A percentile compares a stretch with the other conserved stretches of the same genome.
These are phyloP conservation scores for Leccinum subtestaceum DNA, from an alignment of 768 basidiomycete genomes.

Conservation along the genomic window DNA sequence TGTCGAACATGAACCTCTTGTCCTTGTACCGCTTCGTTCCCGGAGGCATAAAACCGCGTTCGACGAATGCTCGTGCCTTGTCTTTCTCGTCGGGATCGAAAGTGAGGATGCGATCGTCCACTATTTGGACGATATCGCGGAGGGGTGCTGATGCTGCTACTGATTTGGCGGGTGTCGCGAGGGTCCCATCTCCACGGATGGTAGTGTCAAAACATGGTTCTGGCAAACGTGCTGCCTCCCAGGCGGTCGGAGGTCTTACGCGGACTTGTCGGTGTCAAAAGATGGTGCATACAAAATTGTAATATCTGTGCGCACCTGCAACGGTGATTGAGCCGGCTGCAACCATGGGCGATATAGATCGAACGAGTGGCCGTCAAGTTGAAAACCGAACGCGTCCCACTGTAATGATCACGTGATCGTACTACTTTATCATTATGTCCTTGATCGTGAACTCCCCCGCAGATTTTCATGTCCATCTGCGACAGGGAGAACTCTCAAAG, in stretches of 20 bases:
- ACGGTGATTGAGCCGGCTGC: conserved; percentile 87
- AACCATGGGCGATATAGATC: conserved; percentile 48
- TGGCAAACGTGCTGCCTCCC: conserved; percentile 84
- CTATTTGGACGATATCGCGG: conserved; percentile 79
- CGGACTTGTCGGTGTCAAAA: conserved; percentile 57
- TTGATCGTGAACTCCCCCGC: conserved; percentile 53
- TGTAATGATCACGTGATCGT: conserved; percentile 29
- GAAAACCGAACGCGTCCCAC: conserved; percentile 30
- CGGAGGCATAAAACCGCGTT: conserved; percentile 80
- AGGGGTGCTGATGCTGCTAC: conserved; percentile 55
- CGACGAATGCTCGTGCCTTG: conserved; percentile 72
- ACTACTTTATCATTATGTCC: conserved; percentile 18
- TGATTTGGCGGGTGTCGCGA: conserved; percentile 62
- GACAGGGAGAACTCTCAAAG: conserved; percentile 77
- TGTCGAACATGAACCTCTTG: conserved; percentile 95
- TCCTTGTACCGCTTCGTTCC: conserved; percentile 95
- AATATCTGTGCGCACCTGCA: conserved; percentile 50
- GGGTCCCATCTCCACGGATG: conserved; percentile 81
- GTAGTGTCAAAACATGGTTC: conserved; percentile 66
- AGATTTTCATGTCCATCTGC: conserved; percentile 96
- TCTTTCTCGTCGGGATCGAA: conserved; percentile 96
- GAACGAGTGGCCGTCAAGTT: conserved; percentile 18
- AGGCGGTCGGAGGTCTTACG: conserved; percentile 81
- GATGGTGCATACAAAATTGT: neutral
- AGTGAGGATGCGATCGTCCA: conserved; percentile 92